Evolutionary conservation across 2,329 filamentous ascomycete species (phyloP), one percentile per base, ranked within the genome.

Genomic region (Tolypocladium paradoxum): DNA sequence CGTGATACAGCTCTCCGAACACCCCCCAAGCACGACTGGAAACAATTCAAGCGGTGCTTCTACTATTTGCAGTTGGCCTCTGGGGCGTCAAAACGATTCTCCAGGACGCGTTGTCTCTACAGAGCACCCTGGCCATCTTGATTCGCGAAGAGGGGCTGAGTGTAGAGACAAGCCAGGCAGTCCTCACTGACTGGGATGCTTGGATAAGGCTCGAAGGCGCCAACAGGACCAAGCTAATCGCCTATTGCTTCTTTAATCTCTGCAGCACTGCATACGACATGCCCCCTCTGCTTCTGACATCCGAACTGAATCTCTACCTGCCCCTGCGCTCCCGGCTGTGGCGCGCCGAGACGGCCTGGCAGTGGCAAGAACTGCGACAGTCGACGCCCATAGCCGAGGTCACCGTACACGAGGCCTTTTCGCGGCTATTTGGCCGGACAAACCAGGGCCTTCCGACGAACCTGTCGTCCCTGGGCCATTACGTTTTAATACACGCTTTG

Each of bases 401-500:
- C 38, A 74, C 75, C 1, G 69, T 84, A 3, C 78, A 80, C 54
- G 78, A 84, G 36, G 77, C 79, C 0, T 76, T 85, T 48, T 73
- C 74, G 6, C 70, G 76, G 40, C 68, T 84, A 0, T 73, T 85
- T 36, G 73, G 77, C 29, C 75, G 81, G 36, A 68, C 73, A 3
- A 69, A 72, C 1, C 74, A 78, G 56, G 71, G 70, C 0, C 70
- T 77, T 1, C 74, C 75, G 1, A 67, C 73, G 0, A 74, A 76
- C 46, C 71, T 81, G 53, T 81, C 79, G 0, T 81, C 82, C 0
- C 67, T 87, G 7, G 85, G 84, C 1, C 85, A 85, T 60, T 88
- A 89, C 58, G 78, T 87, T 8, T 72, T 90, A 35, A 84, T 89
- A 3, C 84, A 88, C 61, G 84, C 84, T 4, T 65, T 90, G 27